Percentiles rank a stretch among this genome's conserved stretches.
Conservation (phyloP, 2,329 filamentous ascomycete species). For the Pseudogymnoascus sp. region DNA sequence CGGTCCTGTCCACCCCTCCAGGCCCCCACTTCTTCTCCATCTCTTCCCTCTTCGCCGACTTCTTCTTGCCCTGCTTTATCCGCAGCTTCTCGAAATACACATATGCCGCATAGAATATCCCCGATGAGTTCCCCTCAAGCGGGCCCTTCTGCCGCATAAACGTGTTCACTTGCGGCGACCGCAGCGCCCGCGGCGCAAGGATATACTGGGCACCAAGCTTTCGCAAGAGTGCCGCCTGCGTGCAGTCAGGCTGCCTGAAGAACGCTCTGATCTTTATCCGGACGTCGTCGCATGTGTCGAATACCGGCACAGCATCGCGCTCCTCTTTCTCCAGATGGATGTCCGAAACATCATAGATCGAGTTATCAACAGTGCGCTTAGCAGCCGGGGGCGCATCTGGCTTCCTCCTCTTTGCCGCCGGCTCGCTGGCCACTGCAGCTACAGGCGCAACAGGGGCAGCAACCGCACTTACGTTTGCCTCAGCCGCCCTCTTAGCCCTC, state of each 20-base stretch:
- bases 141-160: constrained; percentile 44
- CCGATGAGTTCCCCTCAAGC: constrained; percentile 38
- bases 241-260: constrained; percentile 39
- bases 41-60: constrained; percentile 40
- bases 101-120: constrained; percentile 45
- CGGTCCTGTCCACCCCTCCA: not conserved
- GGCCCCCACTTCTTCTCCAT: constrained; percentile 35
- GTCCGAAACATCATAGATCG: constrained; percentile 32
- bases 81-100: constrained; percentile 52
- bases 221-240: constrained; percentile 43
- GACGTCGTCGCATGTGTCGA: constrained; percentile 49
- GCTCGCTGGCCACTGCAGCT: not conserved
- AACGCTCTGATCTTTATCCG: constrained; percentile 47
- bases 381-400: not conserved
- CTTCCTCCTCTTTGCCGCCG: constrained; percentile 5
- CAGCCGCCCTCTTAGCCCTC: constrained; percentile 28
- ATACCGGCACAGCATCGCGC: constrained; percentile 38
- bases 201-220: constrained; percentile 36
- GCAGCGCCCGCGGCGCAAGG: constrained; percentile 31
- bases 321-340: constrained; percentile 41
- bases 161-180: constrained; percentile 36
- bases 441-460: not conserved
- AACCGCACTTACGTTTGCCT: not conserved
- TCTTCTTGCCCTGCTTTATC: constrained; percentile 41
- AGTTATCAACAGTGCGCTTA: not conserved